These are phyloP conservation scores for Clarireedia sp. DNA, from an alignment of 2,329 filamentous ascomycete species.

Conservation along the genomic window DNA sequence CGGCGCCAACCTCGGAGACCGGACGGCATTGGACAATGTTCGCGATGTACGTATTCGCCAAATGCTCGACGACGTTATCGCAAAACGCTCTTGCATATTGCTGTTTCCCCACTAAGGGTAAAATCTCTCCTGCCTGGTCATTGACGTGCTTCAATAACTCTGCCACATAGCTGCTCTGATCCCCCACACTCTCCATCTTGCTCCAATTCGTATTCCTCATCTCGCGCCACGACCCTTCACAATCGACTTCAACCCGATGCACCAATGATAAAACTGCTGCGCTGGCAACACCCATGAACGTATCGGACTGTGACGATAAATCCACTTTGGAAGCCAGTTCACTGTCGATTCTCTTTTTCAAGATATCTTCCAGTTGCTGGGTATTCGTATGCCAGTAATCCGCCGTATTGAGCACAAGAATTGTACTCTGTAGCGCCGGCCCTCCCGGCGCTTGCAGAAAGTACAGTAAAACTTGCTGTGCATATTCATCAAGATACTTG, in stretches of 20 bases:
- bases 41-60: conserved; percentile 70
- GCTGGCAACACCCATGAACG: conserved; percentile 90
- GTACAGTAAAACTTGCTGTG: conserved; percentile 79
- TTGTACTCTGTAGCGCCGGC: conserved; percentile 61
- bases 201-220: conserved; percentile 97
- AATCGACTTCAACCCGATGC: conserved; percentile 70
- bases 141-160: conserved; percentile 72
- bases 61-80: conserved; percentile 86
- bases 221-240: conserved; percentile 86
- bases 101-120: conserved; percentile 74
- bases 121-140: conserved; percentile 62
- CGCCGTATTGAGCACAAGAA: conserved; percentile 88
- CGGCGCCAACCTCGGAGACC: conserved; percentile 86
- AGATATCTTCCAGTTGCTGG: conserved; percentile 87
- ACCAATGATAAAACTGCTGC: conserved; percentile 79
- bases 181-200: conserved; percentile 84
- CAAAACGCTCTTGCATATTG: conserved; percentile 93
- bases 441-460: conserved; percentile 47
- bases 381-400: conserved; percentile 96
- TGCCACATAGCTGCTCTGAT: conserved; percentile 86
- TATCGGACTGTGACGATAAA: conserved; percentile 85
- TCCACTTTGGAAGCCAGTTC: conserved; percentile 72
- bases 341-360: conserved; percentile 80
- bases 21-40: conserved; percentile 86
- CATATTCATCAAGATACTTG: conserved; percentile 92